Conservation (phyloP, 148 eudicot genomes). For the Persicaria tinctoria region DNA sequence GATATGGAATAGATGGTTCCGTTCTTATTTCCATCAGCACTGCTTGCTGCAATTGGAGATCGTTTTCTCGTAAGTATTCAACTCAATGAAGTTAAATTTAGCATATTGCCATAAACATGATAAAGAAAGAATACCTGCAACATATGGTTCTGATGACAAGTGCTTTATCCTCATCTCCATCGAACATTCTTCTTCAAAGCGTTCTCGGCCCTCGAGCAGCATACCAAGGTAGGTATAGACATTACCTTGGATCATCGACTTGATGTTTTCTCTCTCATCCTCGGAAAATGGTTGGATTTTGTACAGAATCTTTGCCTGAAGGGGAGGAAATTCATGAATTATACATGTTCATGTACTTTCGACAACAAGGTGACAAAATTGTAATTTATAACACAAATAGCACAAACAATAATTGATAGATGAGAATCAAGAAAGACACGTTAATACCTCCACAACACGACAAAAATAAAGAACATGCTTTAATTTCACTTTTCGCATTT, state of each 20-base stretch:
- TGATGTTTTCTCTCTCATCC: constrained; percentile 75
- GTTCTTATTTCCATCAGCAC: constrained; percentile 23
- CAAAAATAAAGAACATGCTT: neutral
- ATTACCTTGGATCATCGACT: constrained; percentile 80
- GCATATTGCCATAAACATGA: neutral
- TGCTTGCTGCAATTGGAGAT: constrained; percentile 24
- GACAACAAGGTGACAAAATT: neutral
- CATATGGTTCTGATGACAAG: constrained; percentile 24
- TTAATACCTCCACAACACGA: neutral
- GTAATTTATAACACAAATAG: neutral
- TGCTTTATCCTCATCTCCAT: constrained; percentile 24
- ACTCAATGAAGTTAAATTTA: neutral
- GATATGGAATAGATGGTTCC: constrained; percentile 54
- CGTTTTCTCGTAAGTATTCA: constrained; percentile 1
- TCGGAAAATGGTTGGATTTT: constrained; percentile 71
- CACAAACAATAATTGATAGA: neutral
- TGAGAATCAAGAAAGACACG: neutral
- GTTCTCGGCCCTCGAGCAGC: constrained; percentile 94
- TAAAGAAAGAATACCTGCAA: constrained; percentile 22
- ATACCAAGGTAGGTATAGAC: constrained; percentile 83
- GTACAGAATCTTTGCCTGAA: constrained; percentile 85
- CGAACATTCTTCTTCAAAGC: constrained; percentile 84
- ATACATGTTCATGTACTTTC: neutral
- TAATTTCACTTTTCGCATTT: neutral
- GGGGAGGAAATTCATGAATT: constrained; percentile 4